A percentile compares a stretch with the other conserved stretches of the same genome.
These are phyloP conservation scores for Leccinum subgranulosum DNA, from an alignment of 768 basidiomycete genomes.

Conservation along the genomic window DNA sequence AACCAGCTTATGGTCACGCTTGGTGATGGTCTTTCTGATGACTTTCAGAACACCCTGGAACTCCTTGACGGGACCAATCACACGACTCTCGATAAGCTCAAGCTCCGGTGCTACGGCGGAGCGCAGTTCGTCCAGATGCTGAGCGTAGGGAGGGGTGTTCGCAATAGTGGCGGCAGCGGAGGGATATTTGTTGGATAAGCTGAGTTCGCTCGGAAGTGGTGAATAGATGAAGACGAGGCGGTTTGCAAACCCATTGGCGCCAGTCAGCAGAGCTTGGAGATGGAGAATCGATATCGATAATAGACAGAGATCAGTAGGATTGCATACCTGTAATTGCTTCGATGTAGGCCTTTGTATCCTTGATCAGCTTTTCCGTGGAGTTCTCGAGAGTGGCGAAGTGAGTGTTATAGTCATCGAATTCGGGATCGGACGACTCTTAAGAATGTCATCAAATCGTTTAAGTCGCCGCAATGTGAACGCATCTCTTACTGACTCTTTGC, in stretches of 20 bases:
- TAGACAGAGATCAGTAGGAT: neutral
- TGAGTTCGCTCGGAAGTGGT: slow-evolving; percentile 73
- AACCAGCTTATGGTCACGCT: slow-evolving; percentile 94
- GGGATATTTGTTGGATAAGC: slow-evolving; percentile 75
- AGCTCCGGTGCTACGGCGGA: slow-evolving; percentile 82
- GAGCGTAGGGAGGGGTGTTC: slow-evolving; percentile 70
- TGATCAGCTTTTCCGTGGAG: slow-evolving; percentile 84
- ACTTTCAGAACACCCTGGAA: slow-evolving; percentile 81
- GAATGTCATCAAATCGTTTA: slow-evolving; percentile 3
- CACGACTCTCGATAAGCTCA: slow-evolving; percentile 87
- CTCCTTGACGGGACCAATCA: slow-evolving; percentile 86
- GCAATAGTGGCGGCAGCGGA: slow-evolving; percentile 72
- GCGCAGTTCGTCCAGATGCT: slow-evolving; percentile 79
- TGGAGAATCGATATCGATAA: slow-evolving; percentile 1
- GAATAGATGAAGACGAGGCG: slow-evolving; percentile 65
- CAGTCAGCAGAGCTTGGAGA: slow-evolving; percentile 57
- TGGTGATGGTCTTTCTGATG: slow-evolving; percentile 92
- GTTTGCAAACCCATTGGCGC: slow-evolving; percentile 58
- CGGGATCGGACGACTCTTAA: slow-evolving; percentile 76
- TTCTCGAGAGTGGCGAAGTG: slow-evolving; percentile 76
- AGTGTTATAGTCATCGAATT: slow-evolving; percentile 84
- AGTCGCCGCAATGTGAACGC: neutral
- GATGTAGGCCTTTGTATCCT: slow-evolving; percentile 85
- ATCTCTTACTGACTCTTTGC: slow-evolving; percentile 70
- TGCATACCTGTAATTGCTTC: slow-evolving; percentile 70